phyloP scores from a whole-genome alignment of 2,329 filamentous ascomycete genomes.

The Fusarium sp. region DNA sequence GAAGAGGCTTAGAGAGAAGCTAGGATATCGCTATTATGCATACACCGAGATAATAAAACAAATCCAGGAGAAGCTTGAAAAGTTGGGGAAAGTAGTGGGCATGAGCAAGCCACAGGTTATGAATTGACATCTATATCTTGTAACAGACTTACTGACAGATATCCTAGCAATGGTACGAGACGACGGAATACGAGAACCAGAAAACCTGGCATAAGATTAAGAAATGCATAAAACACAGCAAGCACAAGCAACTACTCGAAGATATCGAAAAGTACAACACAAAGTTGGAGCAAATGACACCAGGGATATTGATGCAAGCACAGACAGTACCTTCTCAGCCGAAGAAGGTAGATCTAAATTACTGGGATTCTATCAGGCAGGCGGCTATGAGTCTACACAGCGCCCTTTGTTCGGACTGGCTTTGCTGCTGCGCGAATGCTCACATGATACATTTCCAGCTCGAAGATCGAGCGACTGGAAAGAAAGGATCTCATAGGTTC shows the following conservation, averaged over 20 bases:
- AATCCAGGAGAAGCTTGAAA: neutral
- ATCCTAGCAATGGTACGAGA: neutral
- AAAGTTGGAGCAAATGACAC: neutral
- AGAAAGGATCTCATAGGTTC: neutral
- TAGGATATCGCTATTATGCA: neutral
- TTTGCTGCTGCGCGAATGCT: neutral
- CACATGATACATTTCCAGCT: neutral
- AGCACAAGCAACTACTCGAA: neutral
- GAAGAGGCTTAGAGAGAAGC: neutral
- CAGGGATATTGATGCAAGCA: neutral
- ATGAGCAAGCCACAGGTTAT: neutral
- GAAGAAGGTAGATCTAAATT: neutral
- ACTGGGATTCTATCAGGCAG: neutral
- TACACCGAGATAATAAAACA: neutral
- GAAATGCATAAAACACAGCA: neutral
- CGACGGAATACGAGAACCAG: neutral
- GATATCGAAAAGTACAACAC: neutral
- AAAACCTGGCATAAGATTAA: neutral
- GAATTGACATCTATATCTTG: neutral
- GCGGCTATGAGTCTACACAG: neutral
- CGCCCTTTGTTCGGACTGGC: neutral
- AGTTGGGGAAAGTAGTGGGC: neutral
- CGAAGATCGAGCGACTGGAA: neutral
- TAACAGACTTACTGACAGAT: neutral
- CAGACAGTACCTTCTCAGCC: neutral